Evolutionary conservation across 257 asterid genomes (phyloP), one percentile per base, ranked within the genome.

Genomic region (Solanum chaucha): DNA sequence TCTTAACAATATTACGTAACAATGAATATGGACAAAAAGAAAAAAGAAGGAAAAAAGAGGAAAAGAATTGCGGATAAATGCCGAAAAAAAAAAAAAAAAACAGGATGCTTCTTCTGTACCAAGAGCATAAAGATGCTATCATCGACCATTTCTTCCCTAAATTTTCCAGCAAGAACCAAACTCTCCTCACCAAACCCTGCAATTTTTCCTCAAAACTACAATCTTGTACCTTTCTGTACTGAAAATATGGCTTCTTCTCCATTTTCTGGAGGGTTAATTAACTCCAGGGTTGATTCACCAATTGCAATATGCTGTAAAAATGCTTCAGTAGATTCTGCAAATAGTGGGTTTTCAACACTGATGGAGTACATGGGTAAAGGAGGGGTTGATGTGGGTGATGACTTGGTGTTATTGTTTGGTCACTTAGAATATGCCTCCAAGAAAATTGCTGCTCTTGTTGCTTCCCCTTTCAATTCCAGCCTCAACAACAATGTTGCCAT

Each of bases 401-500:
- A 94, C 30, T 90, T 96, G 94, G 91, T 89, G 30, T 87, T 96
- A 78, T 74, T 96, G 92, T 90, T 88, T 35, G 89, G 91, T 78
- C 98, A 96, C 85, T 90, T 96, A 90, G 93, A 91, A 89, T 96
- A 91, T 83, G 98, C 99, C 87, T 96, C 94, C 91, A 96, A 94
- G 91, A 94, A 88, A 88, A 94, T 96, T 87, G 95, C 97, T 72
- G 96, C 97, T 87, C 96, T 96, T 34, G 98, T 96, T 89, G 99
- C 99, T 90, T 96, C 98, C 17, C 99, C 99, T 91, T 92, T 89
- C 84, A 94, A 91, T 91, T 90, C 93, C 19, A 91, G 84, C 90
- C 94, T 96, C 17, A 91, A 87, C 82, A 91, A 86, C 48, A 89
- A 75, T 75, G 82, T 80, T 44, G 88, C 83, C 17, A 87, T 74